These are phyloP conservation scores for Acanthamoeba royreba DNA, from an alignment of 208 protist species.

Conservation along the genomic window DNA sequence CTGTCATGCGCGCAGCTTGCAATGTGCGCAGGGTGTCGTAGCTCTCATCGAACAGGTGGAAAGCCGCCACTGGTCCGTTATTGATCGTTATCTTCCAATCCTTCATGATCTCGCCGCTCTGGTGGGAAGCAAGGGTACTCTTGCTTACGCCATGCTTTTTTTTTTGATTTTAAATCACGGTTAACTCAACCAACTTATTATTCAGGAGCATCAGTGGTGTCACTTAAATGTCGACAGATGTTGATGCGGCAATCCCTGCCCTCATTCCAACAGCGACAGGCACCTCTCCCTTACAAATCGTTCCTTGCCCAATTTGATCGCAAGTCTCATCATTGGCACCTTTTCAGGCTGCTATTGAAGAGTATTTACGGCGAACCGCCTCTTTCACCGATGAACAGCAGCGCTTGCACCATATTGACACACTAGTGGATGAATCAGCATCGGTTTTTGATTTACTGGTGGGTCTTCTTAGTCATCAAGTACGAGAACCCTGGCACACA, in stretches of 20 bases:
- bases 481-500: neutral
- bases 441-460: conserved; percentile 61
- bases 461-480: neutral
- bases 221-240: neutral
- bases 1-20: neutral
- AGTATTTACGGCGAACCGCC: neutral
- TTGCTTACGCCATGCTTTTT: neutral
- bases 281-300: neutral
- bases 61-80: neutral
- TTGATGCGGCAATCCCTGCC: neutral
- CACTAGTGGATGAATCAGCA: conserved; percentile 35
- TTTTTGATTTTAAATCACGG: neutral
- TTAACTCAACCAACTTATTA: neutral
- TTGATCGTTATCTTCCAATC: neutral
- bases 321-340: neutral
- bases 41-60: neutral
- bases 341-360: neutral
- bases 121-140: neutral
- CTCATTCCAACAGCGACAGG: neutral
- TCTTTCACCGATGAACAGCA: neutral
- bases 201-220: neutral
- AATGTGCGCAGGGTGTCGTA: neutral
- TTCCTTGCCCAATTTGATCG: neutral
- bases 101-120: neutral
- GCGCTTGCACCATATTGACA: neutral